Conservation (phyloP, 1,284 basidiomycete species). For the Marasmius fiardii region DNA sequence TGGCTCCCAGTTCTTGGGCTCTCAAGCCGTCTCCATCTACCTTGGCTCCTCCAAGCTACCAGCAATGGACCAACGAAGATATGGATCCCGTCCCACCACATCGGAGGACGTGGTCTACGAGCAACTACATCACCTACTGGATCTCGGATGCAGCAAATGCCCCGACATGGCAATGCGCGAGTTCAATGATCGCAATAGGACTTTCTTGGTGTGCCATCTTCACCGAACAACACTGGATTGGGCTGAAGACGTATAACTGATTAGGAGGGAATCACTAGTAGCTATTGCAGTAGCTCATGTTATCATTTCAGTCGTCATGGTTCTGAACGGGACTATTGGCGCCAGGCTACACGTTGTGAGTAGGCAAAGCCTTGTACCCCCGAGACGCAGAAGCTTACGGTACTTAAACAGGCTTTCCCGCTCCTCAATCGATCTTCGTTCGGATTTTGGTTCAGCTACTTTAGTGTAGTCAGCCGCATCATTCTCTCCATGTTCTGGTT, state of each 20-base stretch:
- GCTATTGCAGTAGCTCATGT: slow-evolving; percentile 63
- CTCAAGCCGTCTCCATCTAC: slow-evolving; percentile 44
- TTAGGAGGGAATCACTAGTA: slow-evolving; percentile 56
- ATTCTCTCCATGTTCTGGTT: slow-evolving; percentile 81
- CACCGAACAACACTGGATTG: not conserved
- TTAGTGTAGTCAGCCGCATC: slow-evolving; percentile 70
- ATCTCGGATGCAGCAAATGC: slow-evolving; percentile 43
- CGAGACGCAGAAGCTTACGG: not conserved
- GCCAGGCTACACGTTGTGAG: slow-evolving; percentile 49
- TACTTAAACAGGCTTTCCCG: slow-evolving; percentile 45
- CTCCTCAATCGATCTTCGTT: slow-evolving; percentile 75
- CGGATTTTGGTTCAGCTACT: slow-evolving; percentile 79
- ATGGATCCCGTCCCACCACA: slow-evolving; percentile 52
- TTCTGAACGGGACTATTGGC: slow-evolving; percentile 69
- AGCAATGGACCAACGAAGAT: slow-evolving; percentile 52
- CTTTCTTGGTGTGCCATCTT: slow-evolving; percentile 41
- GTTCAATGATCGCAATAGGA: slow-evolving; percentile 47
- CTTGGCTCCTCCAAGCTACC: slow-evolving; percentile 38
- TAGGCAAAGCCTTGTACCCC: not conserved
- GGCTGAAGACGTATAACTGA: not conserved
- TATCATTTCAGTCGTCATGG: slow-evolving; percentile 55
- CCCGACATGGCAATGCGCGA: slow-evolving; percentile 27
- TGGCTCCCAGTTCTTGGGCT: slow-evolving; percentile 28
- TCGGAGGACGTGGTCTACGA: slow-evolving; percentile 45
- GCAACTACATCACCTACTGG: slow-evolving; percentile 48